Conservation (phyloP, 202 grass and related monocot genomes). For the Thinopyrum obtusiflorum region DNA sequence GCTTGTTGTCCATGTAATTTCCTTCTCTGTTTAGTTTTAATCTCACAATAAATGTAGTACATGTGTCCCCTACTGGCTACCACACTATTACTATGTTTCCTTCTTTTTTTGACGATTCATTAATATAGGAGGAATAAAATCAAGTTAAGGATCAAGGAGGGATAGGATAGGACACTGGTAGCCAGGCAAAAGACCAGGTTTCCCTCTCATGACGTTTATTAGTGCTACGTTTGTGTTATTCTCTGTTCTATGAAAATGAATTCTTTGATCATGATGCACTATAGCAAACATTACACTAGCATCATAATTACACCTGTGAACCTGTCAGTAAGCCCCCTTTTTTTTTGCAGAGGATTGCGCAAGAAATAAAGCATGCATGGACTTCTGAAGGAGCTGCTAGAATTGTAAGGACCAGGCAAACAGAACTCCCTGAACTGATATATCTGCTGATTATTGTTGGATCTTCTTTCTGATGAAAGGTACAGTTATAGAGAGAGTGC, state of each 20-base stretch:
- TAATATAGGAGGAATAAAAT: no score
- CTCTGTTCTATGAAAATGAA: background rate
- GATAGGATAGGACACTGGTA: no score
- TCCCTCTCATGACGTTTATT: background rate
- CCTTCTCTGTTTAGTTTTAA: no score
- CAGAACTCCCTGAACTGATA: conserved; percentile 70
- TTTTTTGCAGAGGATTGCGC: conserved; percentile 49
- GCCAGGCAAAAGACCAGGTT: no score
- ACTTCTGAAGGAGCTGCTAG: conserved; percentile 91
- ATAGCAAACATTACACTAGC: background rate
- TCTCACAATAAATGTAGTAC: no score
- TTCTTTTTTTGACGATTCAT: no score
- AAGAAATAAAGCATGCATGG: conserved; percentile 77
- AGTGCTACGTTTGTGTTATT: background rate
- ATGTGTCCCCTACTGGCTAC: no score
- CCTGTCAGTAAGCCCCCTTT: background rate
- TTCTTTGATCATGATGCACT: background rate
- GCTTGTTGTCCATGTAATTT: no score
- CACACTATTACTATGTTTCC: no score
- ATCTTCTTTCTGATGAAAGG: background rate
- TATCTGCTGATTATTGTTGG: background rate
- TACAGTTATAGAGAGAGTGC: background rate
- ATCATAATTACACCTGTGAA: background rate
- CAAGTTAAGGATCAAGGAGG: no score
- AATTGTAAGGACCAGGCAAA: conserved; percentile 77